These are phyloP conservation scores for Thelonectria rubi DNA, from an alignment of 2,329 filamentous ascomycete species.

Conservation along the genomic window DNA sequence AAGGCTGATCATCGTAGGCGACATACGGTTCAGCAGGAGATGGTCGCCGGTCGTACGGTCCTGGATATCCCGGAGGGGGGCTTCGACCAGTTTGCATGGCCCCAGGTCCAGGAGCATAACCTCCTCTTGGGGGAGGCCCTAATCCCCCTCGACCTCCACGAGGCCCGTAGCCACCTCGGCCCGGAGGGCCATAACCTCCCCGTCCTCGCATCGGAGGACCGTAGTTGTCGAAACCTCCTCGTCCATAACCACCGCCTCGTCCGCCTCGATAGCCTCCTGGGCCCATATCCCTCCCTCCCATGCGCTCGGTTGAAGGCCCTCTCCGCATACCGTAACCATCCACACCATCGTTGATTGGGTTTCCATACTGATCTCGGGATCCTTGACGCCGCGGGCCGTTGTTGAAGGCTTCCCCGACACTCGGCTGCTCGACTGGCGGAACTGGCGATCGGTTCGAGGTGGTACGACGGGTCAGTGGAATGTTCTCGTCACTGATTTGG, in stretches of 20 bases:
- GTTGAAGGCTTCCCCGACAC: conserved; percentile 46
- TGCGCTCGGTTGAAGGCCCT: conserved; percentile 57
- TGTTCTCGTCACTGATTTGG: conserved; percentile 72
- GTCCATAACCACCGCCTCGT: conserved; percentile 58
- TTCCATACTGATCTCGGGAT: conserved; percentile 72
- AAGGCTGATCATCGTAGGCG: conserved; percentile 50
- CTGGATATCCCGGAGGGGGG: conserved; percentile 56
- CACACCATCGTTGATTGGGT: conserved; percentile 56
- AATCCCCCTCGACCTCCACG: conserved; percentile 48
- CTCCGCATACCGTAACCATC: conserved; percentile 59
- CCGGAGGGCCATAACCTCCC: conserved; percentile 55
- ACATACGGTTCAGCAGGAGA: conserved; percentile 52
- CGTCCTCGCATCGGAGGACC: conserved; percentile 53
- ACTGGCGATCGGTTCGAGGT: conserved; percentile 67
- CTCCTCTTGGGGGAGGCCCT: conserved; percentile 45
- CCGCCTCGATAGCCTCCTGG: conserved; percentile 56
- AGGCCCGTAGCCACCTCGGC: conserved; percentile 55
- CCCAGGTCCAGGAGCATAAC: conserved; percentile 40
- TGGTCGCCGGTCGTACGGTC: conserved; percentile 51
- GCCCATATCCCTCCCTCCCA: conserved; percentile 60
- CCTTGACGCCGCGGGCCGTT: conserved; percentile 50
- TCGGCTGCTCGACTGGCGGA: conserved; percentile 52
- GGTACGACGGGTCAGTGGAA: conserved; percentile 73
- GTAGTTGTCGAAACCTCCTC: conserved; percentile 61
- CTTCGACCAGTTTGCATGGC: conserved; percentile 46